phyloP scores from a whole-genome alignment of 73 alveolate genomes.

The Paramecium caudatum region DNA sequence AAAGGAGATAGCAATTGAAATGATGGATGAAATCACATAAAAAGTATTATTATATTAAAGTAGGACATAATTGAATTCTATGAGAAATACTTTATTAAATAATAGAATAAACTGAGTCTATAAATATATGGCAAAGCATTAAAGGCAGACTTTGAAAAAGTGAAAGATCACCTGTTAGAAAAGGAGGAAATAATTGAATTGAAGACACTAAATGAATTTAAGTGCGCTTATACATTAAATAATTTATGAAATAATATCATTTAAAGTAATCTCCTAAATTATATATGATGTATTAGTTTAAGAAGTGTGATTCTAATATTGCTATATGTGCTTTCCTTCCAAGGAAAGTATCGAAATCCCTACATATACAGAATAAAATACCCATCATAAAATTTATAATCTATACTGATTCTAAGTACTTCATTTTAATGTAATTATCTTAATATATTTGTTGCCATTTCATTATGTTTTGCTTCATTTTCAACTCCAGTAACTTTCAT shows the following conservation, averaged over 20 bases:
- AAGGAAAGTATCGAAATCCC: conserved; percentile 73
- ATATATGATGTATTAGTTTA: conserved; percentile 67
- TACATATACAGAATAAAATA: background rate
- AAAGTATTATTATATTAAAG: background rate
- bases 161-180: conserved; percentile 31
- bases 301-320: conserved; percentile 66
- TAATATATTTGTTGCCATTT: conserved; percentile 63
- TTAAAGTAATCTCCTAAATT: conserved; percentile 68
- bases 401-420: conserved; percentile 48
- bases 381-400: conserved; percentile 67
- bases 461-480: conserved; percentile 42
- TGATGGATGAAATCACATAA: conserved; percentile 45
- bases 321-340: conserved; percentile 78
- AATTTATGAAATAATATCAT: conserved; percentile 46
- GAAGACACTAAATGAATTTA: conserved; percentile 17
- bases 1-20: conserved; percentile 34
- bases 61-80: conserved; percentile 63
- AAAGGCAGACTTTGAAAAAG: background rate
- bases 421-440: conserved; percentile 43
- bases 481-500: background rate
- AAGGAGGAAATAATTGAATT: conserved; percentile 48
- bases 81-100: conserved; percentile 23
- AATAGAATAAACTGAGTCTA: conserved; percentile 14
- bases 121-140: conserved; percentile 64
- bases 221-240: conserved; percentile 59